A percentile compares a stretch with the other conserved stretches of the same genome.
Evolutionary conservation across 805 yeast genomes (phyloP).

Genomic region (Candida tallmaniae): DNA sequence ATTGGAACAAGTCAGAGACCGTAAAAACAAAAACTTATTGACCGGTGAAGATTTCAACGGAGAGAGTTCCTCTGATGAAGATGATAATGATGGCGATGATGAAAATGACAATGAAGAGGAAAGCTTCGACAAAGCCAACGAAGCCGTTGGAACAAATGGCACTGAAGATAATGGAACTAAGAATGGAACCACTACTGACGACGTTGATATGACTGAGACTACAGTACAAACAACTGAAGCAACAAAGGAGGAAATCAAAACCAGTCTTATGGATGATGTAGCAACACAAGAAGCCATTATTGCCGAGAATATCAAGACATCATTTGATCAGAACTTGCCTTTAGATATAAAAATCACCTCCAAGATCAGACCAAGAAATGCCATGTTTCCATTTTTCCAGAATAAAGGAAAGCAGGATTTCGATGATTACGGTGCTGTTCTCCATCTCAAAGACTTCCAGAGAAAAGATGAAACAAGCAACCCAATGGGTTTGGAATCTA

Average conservation of each 20-base stretch:
- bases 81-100: constrained; percentile 29
- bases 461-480: constrained; percentile 47
- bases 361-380: constrained; percentile 46
- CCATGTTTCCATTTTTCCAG: constrained; percentile 73
- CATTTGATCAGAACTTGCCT: constrained; percentile 41
- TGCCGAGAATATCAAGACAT: constrained; percentile 32
- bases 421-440: constrained; percentile 86
- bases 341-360: constrained; percentile 48
- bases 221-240: constrained; percentile 1
- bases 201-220: neutral
- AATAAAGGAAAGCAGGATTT: constrained; percentile 45
- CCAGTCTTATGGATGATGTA: constrained; percentile 23
- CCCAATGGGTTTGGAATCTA: constrained; percentile 34
- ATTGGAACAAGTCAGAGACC: constrained; percentile 38
- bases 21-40: constrained; percentile 35
- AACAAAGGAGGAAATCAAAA: neutral
- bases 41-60: constrained; percentile 31
- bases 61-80: constrained; percentile 33
- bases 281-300: constrained; percentile 39
- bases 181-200: neutral
- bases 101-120: constrained; percentile 24
- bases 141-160: constrained; percentile 12
- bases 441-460: constrained; percentile 61
- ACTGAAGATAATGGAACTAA: constrained; percentile 14
- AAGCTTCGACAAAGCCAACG: neutral